Base-by-base conservation (phyloP, 2,329 filamentous ascomycete genomes). In the Sclerotinia subarctica region DNA sequence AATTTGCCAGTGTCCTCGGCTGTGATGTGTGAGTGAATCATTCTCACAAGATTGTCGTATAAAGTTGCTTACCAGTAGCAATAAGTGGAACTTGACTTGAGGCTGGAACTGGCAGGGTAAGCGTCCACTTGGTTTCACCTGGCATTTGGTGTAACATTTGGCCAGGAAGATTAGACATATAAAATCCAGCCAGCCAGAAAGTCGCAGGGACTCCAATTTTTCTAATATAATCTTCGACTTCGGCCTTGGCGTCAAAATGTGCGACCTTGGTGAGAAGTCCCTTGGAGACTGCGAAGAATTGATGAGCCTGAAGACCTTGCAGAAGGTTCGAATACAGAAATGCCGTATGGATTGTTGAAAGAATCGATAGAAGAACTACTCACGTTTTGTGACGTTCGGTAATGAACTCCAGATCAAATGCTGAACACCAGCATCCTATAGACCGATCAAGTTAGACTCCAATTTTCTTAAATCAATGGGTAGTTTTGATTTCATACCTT, bases 121-220 rank as follows among this genome's bases (percentile, higher is more conserved):
- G 72, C 15, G 74, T 72, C 57, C 74, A 77, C n/a, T 76, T 74
- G 5, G 76, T 75, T 67, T 76, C 73, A 7, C 72, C 72, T 42
- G 73, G 71, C 32, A 72, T 38, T 69, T 75, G 72, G 15, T 69
- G 69, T 29, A 77, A 72, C 66, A 66, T 72, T 17, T 67, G 65
- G 19, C 72, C 74, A 15, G 73, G 74, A 35, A 82, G 77, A 68
- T 85, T 86, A 70, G 81, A 80, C 83, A 86, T 85, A 70, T 84
- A 86, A 51, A 78, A 79, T 0, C 79, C 84, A 0, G 83, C 81
- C 4, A 81, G 76, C 70, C 83, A 81, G 74, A 83, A 86, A 0
- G 83, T 79, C 59, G 80, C 80, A 15, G 81, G 80, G 5, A 86
- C 76, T 0, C 78, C 80, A n/a, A 74, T 73, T 15, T 70, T 64